Evolutionary conservation across 768 basidiomycete species (phyloP).

Genomic region (Phlegmacium glaucopus): DNA sequence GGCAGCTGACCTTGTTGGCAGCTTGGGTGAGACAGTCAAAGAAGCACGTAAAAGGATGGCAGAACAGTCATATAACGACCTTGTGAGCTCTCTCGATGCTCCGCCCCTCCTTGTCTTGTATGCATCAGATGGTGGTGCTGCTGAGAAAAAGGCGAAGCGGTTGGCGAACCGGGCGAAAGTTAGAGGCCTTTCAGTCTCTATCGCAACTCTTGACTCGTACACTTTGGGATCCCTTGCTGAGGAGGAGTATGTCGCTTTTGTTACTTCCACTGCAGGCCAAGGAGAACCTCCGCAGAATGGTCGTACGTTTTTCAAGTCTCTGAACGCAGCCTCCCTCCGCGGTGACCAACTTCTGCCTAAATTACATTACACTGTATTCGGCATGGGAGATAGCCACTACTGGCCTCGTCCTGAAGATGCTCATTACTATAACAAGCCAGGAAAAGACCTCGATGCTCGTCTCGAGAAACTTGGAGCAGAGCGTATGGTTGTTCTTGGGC

Average conservation of each 20-base stretch:
- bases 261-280: slow-evolving; percentile 94
- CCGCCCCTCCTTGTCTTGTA: slow-evolving; percentile 89
- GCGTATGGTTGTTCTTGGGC: slow-evolving; percentile 69
- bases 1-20: slow-evolving; percentile 78
- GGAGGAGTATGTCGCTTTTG: slow-evolving; percentile 77
- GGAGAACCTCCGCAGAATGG: slow-evolving; percentile 98
- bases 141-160: slow-evolving; percentile 95
- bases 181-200: slow-evolving; percentile 73
- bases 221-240: slow-evolving; percentile 69
- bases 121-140: slow-evolving; percentile 91
- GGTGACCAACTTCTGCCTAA: slow-evolving; percentile 59
- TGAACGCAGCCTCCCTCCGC: slow-evolving; percentile 62
- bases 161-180: slow-evolving; percentile 79
- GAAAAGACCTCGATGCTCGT: slow-evolving; percentile 83
- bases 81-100: slow-evolving; percentile 82
- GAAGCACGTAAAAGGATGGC: slow-evolving; percentile 82
- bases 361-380: slow-evolving; percentile 83
- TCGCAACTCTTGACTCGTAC: slow-evolving; percentile 79
- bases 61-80: slow-evolving; percentile 76
- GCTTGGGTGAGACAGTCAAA: slow-evolving; percentile 79
- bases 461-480: slow-evolving; percentile 78
- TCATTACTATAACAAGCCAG: slow-evolving; percentile 98
- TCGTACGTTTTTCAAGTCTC: slow-evolving; percentile 80
- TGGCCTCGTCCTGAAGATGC: slow-evolving; percentile 97
- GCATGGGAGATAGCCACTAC: slow-evolving; percentile 97